Conservation (phyloP, 345 rosid genomes). For the Salix exigua region DNA sequence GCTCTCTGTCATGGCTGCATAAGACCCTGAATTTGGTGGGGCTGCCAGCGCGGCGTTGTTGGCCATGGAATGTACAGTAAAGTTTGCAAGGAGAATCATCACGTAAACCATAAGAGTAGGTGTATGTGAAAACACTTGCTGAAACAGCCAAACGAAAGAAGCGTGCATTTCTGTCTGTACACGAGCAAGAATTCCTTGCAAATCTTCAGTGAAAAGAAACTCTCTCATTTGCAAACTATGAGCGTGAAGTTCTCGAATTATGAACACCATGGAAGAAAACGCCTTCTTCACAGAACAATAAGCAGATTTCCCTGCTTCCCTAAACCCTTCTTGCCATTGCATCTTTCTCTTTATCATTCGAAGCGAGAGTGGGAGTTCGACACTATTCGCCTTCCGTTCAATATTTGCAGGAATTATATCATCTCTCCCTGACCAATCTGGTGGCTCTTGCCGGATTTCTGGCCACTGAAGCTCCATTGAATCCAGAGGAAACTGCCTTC, state of each 20-base stretch:
- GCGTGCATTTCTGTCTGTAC: constrained; percentile 79
- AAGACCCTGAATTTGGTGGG: constrained; percentile 27
- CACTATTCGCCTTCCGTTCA: constrained; percentile 80
- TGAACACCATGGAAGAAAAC: constrained; percentile 92
- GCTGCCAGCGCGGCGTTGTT: constrained; percentile 52
- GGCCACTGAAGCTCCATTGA: constrained; percentile 29
- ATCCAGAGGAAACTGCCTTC: constrained; percentile 8
- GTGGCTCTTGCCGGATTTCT: constrained; percentile 28
- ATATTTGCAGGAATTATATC: constrained; percentile 48
- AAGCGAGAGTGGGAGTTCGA: constrained; percentile 75
- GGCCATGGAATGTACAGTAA: constrained; percentile 69
- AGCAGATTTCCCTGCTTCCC: constrained; percentile 60
- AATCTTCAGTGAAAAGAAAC: constrained; percentile 55
- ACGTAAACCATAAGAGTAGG: constrained; percentile 91
- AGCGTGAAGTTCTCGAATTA: constrained; percentile 76
- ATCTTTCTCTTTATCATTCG: constrained; percentile 74
- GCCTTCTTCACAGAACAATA: constrained; percentile 72
- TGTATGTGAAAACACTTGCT: constrained; percentile 82
- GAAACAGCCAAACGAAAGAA: constrained; percentile 92
- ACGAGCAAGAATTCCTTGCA: constrained; percentile 58
- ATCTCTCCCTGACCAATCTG: constrained; percentile 19
- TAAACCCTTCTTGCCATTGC: constrained; percentile 62
- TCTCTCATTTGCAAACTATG: constrained; percentile 75
- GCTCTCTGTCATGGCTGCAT: constrained; percentile 27
- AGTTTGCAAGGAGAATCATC: constrained; percentile 86